A percentile compares a stretch with the other conserved stretches of the same genome.
These are phyloP conservation scores for Candida peoriensis DNA, from an alignment of 805 yeast genomes.

Conservation along the genomic window DNA sequence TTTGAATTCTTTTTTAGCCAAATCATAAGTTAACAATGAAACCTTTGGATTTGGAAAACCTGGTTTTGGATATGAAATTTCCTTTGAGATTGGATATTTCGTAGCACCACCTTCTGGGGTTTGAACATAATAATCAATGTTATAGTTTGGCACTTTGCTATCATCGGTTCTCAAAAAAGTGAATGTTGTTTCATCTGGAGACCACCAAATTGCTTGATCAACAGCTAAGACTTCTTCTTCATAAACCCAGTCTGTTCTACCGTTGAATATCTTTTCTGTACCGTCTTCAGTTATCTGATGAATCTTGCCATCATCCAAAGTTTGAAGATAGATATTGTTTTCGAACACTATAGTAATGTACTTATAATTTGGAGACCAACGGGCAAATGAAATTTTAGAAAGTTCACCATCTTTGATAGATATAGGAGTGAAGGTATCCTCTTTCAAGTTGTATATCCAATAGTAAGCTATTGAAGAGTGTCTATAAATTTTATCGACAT, in stretches of 20 bases:
- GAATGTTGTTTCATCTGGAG: constrained; percentile 62
- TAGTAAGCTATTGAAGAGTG: constrained; percentile 40
- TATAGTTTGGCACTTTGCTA: constrained; percentile 61
- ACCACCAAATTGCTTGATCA: constrained; percentile 82
- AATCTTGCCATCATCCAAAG: constrained; percentile 25
- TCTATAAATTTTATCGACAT: constrained; percentile 48
- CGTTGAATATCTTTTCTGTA: constrained; percentile 61
- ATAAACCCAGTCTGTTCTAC: constrained; percentile 91
- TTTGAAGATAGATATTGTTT: constrained; percentile 58
- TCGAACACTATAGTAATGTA: constrained; percentile 59
- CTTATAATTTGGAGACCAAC: constrained; percentile 71
- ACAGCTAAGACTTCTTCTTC: constrained; percentile 81
- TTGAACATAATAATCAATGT: constrained; percentile 70
- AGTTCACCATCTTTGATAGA: constrained; percentile 21
- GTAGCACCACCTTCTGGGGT: constrained; percentile 32
- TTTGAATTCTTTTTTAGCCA: constrained; percentile 26
- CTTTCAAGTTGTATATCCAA: constrained; percentile 34
- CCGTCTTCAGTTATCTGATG: constrained; percentile 63
- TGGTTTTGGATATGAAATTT: constrained; percentile 77
- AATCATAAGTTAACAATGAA: constrained; percentile 41
- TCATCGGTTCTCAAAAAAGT: constrained; percentile 68
- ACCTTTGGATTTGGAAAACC: constrained; percentile 74
- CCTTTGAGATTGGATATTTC: constrained; percentile 53
- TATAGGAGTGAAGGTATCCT: constrained; percentile 23
- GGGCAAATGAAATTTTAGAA: constrained; percentile 39